A percentile compares a stretch with the other conserved stretches of the same genome.
Evolutionary conservation across 345 rosid genomes (phyloP).

Genomic region (Raphanus raphanistrum): DNA sequence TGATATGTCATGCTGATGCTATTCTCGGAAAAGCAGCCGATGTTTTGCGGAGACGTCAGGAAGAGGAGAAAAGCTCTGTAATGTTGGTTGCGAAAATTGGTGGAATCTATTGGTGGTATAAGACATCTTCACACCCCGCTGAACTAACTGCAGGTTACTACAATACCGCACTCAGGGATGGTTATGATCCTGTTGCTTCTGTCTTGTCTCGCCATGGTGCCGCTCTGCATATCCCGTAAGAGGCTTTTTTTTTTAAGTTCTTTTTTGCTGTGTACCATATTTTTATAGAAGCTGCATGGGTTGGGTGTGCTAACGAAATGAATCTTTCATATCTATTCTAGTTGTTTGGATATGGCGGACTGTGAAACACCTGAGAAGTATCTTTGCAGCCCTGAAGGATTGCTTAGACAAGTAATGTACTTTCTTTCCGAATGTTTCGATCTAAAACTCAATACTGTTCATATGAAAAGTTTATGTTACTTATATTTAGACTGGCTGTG

Average conservation of each 20-base stretch:
- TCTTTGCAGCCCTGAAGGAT: constrained; percentile 72
- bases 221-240: constrained; percentile 65
- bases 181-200: constrained; percentile 63
- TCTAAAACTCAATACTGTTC: not conserved
- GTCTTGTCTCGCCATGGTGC: constrained; percentile 69
- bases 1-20: constrained; percentile 71
- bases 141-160: constrained; percentile 67
- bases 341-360: constrained; percentile 70
- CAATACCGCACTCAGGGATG: constrained; percentile 62
- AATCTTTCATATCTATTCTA: constrained; percentile 27
- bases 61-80: constrained; percentile 46
- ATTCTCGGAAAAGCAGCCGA: constrained; percentile 61
- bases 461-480: not conserved
- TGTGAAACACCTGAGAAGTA: constrained; percentile 56
- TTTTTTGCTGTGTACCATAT: not conserved
- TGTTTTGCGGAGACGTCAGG: constrained; percentile 49
- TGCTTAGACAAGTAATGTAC: constrained; percentile 51
- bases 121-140: constrained; percentile 60
- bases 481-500: not conserved
- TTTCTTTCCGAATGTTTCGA: not conserved
- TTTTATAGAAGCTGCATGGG: constrained; percentile 16
- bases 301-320: not conserved
- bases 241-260: constrained; percentile 9
- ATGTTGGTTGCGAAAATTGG: constrained; percentile 62
- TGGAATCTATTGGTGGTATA: constrained; percentile 72